phyloP scores from a whole-genome alignment of 805 yeast genomes.

The Spathaspora hagerdaliae region DNA sequence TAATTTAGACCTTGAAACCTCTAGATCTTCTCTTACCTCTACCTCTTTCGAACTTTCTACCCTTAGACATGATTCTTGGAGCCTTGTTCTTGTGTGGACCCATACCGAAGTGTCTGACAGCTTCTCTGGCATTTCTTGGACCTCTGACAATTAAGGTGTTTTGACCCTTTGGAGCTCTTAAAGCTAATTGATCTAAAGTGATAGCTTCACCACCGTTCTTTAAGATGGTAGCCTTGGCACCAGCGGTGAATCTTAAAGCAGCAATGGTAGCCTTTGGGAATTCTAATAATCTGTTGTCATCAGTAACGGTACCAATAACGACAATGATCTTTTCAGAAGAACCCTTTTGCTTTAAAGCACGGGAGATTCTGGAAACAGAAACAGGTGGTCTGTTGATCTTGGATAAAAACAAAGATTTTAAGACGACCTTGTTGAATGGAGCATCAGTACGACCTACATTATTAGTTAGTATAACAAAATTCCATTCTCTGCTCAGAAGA shows the following conservation, averaged over 20 bases:
- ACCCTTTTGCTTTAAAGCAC: constrained; percentile 78
- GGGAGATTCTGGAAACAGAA: constrained; percentile 85
- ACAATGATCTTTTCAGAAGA: constrained; percentile 90
- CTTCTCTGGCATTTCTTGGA: constrained; percentile 98
- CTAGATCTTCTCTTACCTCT: constrained; percentile 99
- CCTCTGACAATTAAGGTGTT: constrained; percentile 98
- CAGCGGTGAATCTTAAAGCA: constrained; percentile 98
- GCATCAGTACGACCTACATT: constrained; percentile 93
- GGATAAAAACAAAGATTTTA: constrained; percentile 91
- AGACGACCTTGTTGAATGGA: constrained; percentile 96
- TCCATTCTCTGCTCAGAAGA: constrained; percentile 41
- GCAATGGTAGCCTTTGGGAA: constrained; percentile 98
- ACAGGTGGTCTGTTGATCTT: constrained; percentile 99
- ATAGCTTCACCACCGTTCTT: constrained; percentile 99
- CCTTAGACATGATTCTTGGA: constrained; percentile 95
- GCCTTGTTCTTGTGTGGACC: constrained; percentile 99
- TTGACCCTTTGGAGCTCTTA: constrained; percentile 98
- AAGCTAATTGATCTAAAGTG: constrained; percentile 98
- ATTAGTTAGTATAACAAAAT: constrained; percentile 26
- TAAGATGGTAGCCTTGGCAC: constrained; percentile 95
- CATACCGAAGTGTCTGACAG: constrained; percentile 99
- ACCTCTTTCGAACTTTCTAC: constrained; percentile 99
- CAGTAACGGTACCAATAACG: constrained; percentile 99
- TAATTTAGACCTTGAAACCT: constrained; percentile 98
- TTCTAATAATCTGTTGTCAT: constrained; percentile 89